Base-by-base conservation (phyloP, 805 yeast species). In the Myxozyma sirexii region DNA sequence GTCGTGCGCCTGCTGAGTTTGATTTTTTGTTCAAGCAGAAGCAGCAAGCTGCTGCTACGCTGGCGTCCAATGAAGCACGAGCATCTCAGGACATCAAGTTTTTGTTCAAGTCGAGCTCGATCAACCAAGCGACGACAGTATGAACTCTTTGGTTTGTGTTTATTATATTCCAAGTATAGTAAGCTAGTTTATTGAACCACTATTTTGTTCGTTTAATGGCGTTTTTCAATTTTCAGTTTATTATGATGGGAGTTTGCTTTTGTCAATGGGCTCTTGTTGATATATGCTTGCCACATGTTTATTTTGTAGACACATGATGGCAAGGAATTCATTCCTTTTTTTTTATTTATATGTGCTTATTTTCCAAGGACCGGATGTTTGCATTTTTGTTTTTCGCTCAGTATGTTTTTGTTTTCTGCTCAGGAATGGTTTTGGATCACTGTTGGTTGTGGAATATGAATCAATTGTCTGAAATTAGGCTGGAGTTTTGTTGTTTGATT, bases 1-100 rank as follows among this genome's bases (percentile, higher is more conserved):
- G 58, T 29, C 55, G 58, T 2, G 58, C 62, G 17, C 62, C 59
- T 6, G 44, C 59, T 21, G 62, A 54, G 10, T 53, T 54, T 37
- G 55, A 57, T 46, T 57, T 57, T 31, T n/a, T 57, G 33, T 52
- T 57, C 17, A 35, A 56, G 41, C 19, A 53, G 19, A 45, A 44
- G 45, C 26, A n/a, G 7, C 21, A n/a, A 17, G 26, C 31, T 37
- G 21, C 31, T 48, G 10, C 39, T 7, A 4, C n/a, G 31, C 10
- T 31, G 6, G 13, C 24, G n/a, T 15, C 56, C 2, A 17, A 29
- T 1, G 15, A 21, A n/a, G 57, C 49, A n/a, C 56, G 52, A 4
- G 56, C 60, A 24, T 57, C 60, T 5, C 29, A 33, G 26, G 60
- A 57, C n/a, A 52, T 53, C 26, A 43, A 58, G 15, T 54, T 48